Base-by-base conservation (phyloP, 2,329 filamentous ascomycete species). In the Alternaria sp. region DNA sequence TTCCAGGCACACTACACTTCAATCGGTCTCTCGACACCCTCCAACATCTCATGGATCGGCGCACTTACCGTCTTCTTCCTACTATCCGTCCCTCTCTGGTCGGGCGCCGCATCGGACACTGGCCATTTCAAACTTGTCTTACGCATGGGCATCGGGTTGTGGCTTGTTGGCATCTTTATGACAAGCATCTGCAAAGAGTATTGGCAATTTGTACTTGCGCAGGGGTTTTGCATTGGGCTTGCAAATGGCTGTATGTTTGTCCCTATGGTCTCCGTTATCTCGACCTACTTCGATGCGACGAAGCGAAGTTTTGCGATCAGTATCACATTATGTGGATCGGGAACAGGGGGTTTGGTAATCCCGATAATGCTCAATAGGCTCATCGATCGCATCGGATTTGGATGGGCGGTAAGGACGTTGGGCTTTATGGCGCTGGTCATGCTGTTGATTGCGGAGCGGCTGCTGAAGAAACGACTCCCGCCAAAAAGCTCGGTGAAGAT, bases 361-460 rank as follows among this genome's bases (percentile, higher is more conserved):
- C 81, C 82, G 0, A 81, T 84, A 46, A 75, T 82, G 30, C 82
- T 89, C 62, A 80, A 86, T 62, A 81, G 84, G 59, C 75, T 89
- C 30, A 79, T 86, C n/a, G 83, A 83, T 0, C 71, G 75, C 8
- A 78, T 89, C n/a, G 87, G 87, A 0, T 89, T 89, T 64, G 76
- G 81, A 1, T 89, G 87, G 86, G 82, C 86, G 0, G 85, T 88
- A 16, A 81, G 89, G 14, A 53, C 43, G 20, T 49, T 65, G 16
- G 63, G 60, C 14, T 65, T 65, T 42, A 60, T 63, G 53, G 83
- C 87, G 16, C 78, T 90, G 1, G 88, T 82, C 0, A 88, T 91
- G 65, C 81, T 42, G 69, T 74, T 42, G 76, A n/a, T 69, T n/a
- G 64, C 66, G n/a, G 66, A 67, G 30, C 39, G 62, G 41, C 51